phyloP scores from a whole-genome alignment of 495 filamentous ascomycete species.

The Penicillium pancosmium region DNA sequence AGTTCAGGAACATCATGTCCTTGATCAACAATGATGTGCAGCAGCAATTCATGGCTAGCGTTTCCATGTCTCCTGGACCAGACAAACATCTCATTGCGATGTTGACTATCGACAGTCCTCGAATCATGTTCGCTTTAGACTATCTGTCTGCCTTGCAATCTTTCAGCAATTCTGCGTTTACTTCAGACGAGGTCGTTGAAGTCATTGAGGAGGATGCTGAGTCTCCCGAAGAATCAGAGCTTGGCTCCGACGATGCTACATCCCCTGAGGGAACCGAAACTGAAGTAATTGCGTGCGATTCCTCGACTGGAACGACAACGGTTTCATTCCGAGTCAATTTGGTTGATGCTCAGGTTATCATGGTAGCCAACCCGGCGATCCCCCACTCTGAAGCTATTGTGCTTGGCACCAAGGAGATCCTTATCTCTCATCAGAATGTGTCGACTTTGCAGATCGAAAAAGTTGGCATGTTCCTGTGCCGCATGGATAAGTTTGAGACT shows the following conservation, averaged over 20 bases:
- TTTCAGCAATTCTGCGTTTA: slow-evolving; percentile 72
- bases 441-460: slow-evolving; percentile 88
- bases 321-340: slow-evolving; percentile 91
- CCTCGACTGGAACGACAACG: slow-evolving; percentile 59
- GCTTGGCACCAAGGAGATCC: slow-evolving; percentile 87
- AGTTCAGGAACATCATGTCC: slow-evolving; percentile 98
- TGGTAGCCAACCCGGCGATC: slow-evolving; percentile 91
- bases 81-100: slow-evolving; percentile 86
- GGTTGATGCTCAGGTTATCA: slow-evolving; percentile 92
- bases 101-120: slow-evolving; percentile 92
- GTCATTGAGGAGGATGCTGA: slow-evolving; percentile 58
- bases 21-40: slow-evolving; percentile 90
- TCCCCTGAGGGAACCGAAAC: slow-evolving; percentile 34
- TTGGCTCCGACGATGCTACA: slow-evolving; percentile 52
- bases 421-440: slow-evolving; percentile 92
- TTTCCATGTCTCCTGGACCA: slow-evolving; percentile 86
- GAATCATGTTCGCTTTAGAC: slow-evolving; percentile 91
- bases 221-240: slow-evolving; percentile 60
- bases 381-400: slow-evolving; percentile 94
- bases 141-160: slow-evolving; percentile 89
- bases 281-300: slow-evolving; percentile 26
- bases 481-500: slow-evolving; percentile 95
- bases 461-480: slow-evolving; percentile 96
- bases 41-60: slow-evolving; percentile 94
- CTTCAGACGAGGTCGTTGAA: slow-evolving; percentile 53